Percentiles rank a stretch among this genome's conserved stretches.
Evolutionary conservation across 768 basidiomycete species (phyloP).

Genomic region (Podaxis sp.): DNA sequence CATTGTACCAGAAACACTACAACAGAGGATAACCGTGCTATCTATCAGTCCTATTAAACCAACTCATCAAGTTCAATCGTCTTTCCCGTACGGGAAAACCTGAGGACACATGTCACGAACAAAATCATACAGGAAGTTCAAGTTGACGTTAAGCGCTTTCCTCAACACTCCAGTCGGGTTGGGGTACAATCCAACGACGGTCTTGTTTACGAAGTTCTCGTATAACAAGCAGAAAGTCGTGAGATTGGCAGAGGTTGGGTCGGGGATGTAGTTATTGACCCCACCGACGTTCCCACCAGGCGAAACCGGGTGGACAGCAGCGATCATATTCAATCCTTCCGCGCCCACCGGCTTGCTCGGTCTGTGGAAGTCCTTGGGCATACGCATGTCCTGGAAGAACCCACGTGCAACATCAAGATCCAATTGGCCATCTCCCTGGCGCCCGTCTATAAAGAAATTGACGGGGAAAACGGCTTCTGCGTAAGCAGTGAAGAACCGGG

Average conservation of each 20-base stretch:
- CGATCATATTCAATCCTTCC: constrained; percentile 6
- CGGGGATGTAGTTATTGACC: constrained; percentile 15
- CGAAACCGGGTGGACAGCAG: constrained; percentile 13
- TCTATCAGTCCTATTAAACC: too few species aligned
- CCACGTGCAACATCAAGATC: constrained; percentile 16
- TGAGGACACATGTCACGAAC: constrained; percentile 12
- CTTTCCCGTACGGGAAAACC: constrained; percentile 15
- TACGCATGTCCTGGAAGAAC: constrained; percentile 20
- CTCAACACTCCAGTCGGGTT: constrained; percentile 17
- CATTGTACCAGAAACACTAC: too few species aligned
- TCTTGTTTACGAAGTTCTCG: constrained; percentile 17
- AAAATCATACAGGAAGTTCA: constrained; percentile 8
- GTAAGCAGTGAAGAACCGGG: constrained; percentile 20
- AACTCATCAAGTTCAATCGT: not conserved
- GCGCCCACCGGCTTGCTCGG: constrained; percentile 1
- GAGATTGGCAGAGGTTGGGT: constrained; percentile 15
- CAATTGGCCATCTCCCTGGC: constrained; percentile 11
- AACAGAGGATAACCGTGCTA: too few species aligned
- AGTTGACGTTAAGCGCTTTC: constrained; percentile 16
- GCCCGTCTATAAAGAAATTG: constrained; percentile 21
- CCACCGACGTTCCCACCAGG: constrained; percentile 16
- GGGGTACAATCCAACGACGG: constrained; percentile 18
- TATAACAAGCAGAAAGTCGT: constrained; percentile 16
- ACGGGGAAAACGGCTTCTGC: constrained; percentile 20
- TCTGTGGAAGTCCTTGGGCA: constrained; percentile 19